Conservation (phyloP, 352 stramenopile genomes). For the Phytopythium oedochilum region DNA sequence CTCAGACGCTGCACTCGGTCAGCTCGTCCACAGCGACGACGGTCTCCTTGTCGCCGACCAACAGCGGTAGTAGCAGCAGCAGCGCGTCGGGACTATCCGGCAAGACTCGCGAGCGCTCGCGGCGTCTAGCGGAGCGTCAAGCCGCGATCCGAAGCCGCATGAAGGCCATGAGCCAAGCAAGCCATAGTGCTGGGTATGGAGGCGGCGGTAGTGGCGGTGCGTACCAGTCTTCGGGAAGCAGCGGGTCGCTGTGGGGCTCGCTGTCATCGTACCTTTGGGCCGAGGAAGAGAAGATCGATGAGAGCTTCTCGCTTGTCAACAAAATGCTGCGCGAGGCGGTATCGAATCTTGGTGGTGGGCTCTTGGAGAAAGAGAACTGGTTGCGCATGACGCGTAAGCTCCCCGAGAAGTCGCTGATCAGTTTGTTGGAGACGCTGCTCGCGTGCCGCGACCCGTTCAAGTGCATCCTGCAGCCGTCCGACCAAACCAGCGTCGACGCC, state of each 20-base stretch:
- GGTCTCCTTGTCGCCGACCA: constrained; percentile 2
- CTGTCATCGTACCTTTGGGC: constrained; percentile 82
- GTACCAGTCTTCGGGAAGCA: constrained; percentile 14
- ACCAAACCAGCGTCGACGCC: constrained; percentile 43
- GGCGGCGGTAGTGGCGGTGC: constrained; percentile 21
- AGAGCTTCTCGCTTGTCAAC: constrained; percentile 78
- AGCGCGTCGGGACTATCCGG: constrained; percentile 33
- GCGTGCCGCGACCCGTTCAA: constrained; percentile 77
- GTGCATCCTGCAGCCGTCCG: constrained; percentile 52
- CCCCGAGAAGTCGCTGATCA: constrained; percentile 51
- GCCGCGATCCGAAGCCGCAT: constrained; percentile 76
- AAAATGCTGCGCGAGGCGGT: constrained; percentile 76
- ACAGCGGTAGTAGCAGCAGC: constrained; percentile 7
- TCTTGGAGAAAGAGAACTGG: constrained; percentile 87
- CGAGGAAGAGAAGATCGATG: constrained; percentile 76
- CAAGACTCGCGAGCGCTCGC: constrained; percentile 74
- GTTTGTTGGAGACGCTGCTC: constrained; percentile 71
- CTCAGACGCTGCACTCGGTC: constrained; percentile 20
- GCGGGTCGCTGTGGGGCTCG: constrained; percentile 74
- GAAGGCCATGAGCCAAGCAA: constrained; percentile 70
- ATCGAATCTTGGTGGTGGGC: constrained; percentile 54
- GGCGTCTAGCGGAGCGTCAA: constrained; percentile 75
- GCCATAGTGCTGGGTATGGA: constrained; percentile 37
- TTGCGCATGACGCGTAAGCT: constrained; percentile 77
- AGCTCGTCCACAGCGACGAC: constrained; percentile 20